These are phyloP conservation scores for Sporothrix inflata DNA, from an alignment of 2,329 filamentous ascomycete species.

Conservation along the genomic window DNA sequence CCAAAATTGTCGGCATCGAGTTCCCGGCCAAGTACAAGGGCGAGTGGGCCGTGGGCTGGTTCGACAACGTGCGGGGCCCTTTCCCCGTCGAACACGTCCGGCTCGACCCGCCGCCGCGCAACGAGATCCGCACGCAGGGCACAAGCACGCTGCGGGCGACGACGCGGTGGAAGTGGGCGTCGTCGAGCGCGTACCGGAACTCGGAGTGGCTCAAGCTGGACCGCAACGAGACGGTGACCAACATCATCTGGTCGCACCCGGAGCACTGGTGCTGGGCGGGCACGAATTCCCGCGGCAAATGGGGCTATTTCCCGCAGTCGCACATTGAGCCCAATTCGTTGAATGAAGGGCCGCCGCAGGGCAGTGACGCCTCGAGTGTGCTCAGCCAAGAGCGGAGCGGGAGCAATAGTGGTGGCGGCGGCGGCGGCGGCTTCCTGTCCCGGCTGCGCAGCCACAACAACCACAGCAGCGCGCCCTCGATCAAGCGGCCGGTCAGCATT, in stretches of 20 bases:
- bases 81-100: constrained; percentile 54
- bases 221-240: constrained; percentile 67
- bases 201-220: constrained; percentile 61
- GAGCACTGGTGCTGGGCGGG: constrained; percentile 63
- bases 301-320: constrained; percentile 56
- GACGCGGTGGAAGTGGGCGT: constrained; percentile 55
- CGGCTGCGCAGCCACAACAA: constrained; percentile 30
- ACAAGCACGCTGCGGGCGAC: constrained; percentile 53
- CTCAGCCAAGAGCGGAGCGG: constrained; percentile 15
- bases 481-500: constrained; percentile 30
- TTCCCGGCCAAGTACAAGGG: constrained; percentile 57
- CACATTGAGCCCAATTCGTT: constrained; percentile 53
- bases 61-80: constrained; percentile 54
- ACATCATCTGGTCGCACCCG: constrained; percentile 57
- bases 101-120: constrained; percentile 48
- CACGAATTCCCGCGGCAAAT: constrained; percentile 55
- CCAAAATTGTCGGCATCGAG: constrained; percentile 54
- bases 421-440: constrained; percentile 29
- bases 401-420: constrained; percentile 34
- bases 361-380: constrained; percentile 36
- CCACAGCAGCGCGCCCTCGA: background rate
- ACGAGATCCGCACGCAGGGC: constrained; percentile 51
- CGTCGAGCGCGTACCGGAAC: constrained; percentile 44
- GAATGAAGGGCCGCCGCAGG: constrained; percentile 41
- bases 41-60: constrained; percentile 61